Evolutionary conservation across 176 grass and related monocot genomes (phyloP).

Genomic region (Alopecurus myosuroides): DNA sequence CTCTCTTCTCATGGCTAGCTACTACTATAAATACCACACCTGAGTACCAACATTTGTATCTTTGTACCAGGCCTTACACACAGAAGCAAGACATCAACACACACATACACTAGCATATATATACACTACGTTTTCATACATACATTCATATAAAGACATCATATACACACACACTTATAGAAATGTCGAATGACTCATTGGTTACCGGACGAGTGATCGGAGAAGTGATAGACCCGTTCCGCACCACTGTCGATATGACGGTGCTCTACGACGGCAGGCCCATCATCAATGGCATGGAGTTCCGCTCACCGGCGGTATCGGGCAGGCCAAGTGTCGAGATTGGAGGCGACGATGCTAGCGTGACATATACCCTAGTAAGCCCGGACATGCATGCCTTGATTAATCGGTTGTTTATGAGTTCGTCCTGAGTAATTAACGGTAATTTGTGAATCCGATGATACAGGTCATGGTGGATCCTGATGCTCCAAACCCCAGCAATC

Average conservation of each 20-base stretch:
- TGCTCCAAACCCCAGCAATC: slow-evolving; percentile 81
- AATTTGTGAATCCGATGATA: background rate
- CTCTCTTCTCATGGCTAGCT: background rate
- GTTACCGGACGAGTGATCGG: slow-evolving; percentile 48
- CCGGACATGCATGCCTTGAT: background rate
- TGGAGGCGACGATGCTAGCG: slow-evolving; percentile 51
- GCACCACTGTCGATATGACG: slow-evolving; percentile 26
- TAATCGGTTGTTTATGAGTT: background rate
- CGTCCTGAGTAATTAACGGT: background rate
- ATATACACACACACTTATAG: background rate
- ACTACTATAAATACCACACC: slow-evolving; percentile 16
- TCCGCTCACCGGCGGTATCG: slow-evolving; percentile 27
- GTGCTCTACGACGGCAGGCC: slow-evolving; percentile 39
- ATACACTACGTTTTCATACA: background rate
- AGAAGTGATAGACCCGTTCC: slow-evolving; percentile 76
- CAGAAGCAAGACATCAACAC: background rate
- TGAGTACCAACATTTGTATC: background rate
- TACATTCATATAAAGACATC: background rate
- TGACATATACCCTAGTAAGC: slow-evolving; percentile 64
- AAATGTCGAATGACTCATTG: slow-evolving; percentile 63
- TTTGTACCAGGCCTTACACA: background rate
- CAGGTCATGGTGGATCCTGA: slow-evolving; percentile 95
- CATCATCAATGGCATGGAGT: slow-evolving; percentile 57
- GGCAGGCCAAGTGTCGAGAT: slow-evolving; percentile 51
- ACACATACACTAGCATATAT: background rate